phyloP scores from a whole-genome alignment of 2,329 filamentous ascomycete species.

The Lasiodiplodia sp. region DNA sequence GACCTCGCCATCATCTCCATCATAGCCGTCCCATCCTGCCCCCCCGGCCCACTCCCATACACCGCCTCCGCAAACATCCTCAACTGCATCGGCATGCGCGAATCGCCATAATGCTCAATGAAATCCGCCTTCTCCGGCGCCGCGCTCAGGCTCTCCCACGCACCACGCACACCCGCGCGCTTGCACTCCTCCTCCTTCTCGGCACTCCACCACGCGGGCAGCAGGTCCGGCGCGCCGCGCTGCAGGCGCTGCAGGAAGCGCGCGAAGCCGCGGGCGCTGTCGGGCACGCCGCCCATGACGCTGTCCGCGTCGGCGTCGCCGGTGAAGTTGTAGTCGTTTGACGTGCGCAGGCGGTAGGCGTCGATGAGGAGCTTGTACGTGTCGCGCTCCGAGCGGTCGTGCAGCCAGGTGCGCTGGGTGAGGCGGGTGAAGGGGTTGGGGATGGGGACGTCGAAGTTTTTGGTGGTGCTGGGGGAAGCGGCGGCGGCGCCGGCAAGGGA shows the following conservation, averaged over 20 bases:
- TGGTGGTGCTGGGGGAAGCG: conserved; percentile 4
- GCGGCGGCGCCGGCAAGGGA: conserved; percentile 1
- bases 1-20: conserved; percentile 34
- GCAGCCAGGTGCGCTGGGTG: conserved; percentile 37
- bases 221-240: conserved; percentile 30
- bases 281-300: conserved; percentile 34
- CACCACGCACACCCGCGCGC: conserved; percentile 28
- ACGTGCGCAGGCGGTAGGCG: conserved; percentile 39
- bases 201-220: conserved; percentile 39
- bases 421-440: conserved; percentile 38
- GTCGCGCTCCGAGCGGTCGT: conserved; percentile 38
- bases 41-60: conserved; percentile 34
- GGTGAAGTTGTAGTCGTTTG: conserved; percentile 34
- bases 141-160: conserved; percentile 34
- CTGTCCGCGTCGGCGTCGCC: conserved; percentile 31
- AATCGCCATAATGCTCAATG: conserved; percentile 37
- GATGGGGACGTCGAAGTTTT: conserved; percentile 34
- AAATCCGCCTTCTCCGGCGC: conserved; percentile 35
- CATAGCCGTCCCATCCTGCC: conserved; percentile 34
- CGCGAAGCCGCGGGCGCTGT: conserved; percentile 35
- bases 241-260: conserved; percentile 32
- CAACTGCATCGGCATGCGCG: conserved; percentile 39
- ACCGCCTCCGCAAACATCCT: conserved; percentile 38
- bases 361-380: conserved; percentile 42
- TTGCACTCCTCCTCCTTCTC: conserved; percentile 36